Percentiles rank a stretch among this genome's conserved stretches.
Evolutionary conservation across 2,329 filamentous ascomycete genomes (phyloP).

Genomic region (Colletotrichum sp.): DNA sequence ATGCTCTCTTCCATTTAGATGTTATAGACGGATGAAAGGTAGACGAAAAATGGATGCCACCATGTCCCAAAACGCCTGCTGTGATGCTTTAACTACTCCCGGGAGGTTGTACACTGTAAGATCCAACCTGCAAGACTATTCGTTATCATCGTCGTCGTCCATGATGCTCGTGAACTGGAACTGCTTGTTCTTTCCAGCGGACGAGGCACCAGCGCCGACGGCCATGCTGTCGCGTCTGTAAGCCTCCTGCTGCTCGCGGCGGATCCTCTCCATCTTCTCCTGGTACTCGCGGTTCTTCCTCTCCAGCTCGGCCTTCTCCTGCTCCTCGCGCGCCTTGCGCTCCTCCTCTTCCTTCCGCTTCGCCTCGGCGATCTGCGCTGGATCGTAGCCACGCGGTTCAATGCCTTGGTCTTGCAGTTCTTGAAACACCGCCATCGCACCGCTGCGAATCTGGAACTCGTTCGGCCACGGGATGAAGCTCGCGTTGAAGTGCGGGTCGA

Average conservation of each 20-base stretch:
- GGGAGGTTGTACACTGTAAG: too few relatives aligned
- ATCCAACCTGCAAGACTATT: slow-evolving; percentile 21
- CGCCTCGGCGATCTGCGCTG: slow-evolving; percentile 57
- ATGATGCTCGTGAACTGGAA: slow-evolving; percentile 61
- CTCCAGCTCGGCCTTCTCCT: slow-evolving; percentile 47
- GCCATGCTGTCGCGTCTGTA: slow-evolving; percentile 29
- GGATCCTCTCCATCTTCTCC: slow-evolving; percentile 44
- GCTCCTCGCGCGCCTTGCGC: slow-evolving; percentile 34
- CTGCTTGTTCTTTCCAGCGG: slow-evolving; percentile 50
- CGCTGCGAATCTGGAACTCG: slow-evolving; percentile 71
- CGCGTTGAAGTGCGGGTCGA: slow-evolving; percentile 61
- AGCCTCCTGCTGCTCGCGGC: slow-evolving; percentile 43
- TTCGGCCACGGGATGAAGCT: slow-evolving; percentile 80
- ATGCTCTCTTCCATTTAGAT: not conserved
- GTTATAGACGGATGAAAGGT: slow-evolving; percentile 4
- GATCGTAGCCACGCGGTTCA: slow-evolving; percentile 66
- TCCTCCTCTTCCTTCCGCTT: slow-evolving; percentile 57
- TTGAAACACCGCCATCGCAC: slow-evolving; percentile 70
- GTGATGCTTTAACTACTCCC: not conserved
- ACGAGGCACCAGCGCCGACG: slow-evolving; percentile 24
- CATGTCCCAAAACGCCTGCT: not conserved
- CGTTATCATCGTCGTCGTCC: slow-evolving; percentile 55
- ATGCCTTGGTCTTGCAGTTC: slow-evolving; percentile 65
- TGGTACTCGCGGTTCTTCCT: slow-evolving; percentile 44
- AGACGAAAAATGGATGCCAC: not conserved